phyloP scores from a whole-genome alignment of 257 asterid species.

The Knoxia roxburghii region DNA sequence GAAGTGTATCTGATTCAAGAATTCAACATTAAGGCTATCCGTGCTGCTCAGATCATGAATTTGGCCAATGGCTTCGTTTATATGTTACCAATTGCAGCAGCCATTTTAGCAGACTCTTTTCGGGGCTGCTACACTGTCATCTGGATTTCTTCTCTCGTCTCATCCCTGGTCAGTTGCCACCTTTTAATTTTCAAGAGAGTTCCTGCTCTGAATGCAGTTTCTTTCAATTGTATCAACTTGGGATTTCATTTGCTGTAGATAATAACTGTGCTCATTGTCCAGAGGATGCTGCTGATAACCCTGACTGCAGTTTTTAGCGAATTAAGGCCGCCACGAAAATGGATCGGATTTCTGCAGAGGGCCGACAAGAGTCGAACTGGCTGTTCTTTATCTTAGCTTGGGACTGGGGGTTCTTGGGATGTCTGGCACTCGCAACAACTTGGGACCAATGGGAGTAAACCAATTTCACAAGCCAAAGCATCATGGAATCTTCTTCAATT shows the following conservation, averaged over 20 bases:
- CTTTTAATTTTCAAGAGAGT: no score
- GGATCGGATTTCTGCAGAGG: not conserved
- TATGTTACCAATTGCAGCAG: conserved; percentile 60
- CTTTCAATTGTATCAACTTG: no score
- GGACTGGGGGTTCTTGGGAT: conserved; percentile 15
- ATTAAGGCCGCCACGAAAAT: conserved; percentile 20
- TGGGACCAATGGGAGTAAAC: conserved; percentile 23
- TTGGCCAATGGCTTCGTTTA: conserved; percentile 58
- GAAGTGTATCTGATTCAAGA: conserved; percentile 66
- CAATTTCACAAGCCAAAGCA: conserved; percentile 18
- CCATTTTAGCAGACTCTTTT: conserved; percentile 61
- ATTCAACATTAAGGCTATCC: conserved; percentile 54
- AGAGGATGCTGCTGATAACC: conserved; percentile 16
- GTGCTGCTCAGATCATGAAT: conserved; percentile 61
- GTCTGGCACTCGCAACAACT: conserved; percentile 14
- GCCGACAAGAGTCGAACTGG: conserved; percentile 14
- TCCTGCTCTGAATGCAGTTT: no score
- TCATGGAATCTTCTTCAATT: conserved; percentile 21
- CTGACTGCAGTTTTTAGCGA: conserved; percentile 7
- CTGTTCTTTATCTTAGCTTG: conserved; percentile 16
- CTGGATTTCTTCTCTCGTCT: conserved; percentile 59
- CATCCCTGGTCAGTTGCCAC: conserved; percentile 57
- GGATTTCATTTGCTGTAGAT: no score
- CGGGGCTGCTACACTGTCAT: conserved; percentile 59
- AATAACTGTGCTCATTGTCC: not conserved